These are phyloP conservation scores for Plasmodium fragile DNA, from an alignment of 169 alveolate species.

Conservation along the genomic window DNA sequence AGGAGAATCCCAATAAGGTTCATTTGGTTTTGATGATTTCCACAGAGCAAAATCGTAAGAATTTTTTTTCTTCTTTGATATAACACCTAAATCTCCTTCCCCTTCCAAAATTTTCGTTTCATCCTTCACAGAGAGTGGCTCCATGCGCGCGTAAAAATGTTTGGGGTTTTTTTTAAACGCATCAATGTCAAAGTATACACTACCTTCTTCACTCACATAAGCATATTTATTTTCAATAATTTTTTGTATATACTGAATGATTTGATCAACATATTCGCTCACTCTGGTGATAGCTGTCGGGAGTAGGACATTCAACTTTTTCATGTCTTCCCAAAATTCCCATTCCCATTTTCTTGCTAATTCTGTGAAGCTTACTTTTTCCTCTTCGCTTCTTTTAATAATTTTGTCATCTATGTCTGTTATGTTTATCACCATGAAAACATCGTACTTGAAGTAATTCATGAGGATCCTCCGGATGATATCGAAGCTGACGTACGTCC, in stretches of 20 bases:
- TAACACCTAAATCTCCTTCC: slow-evolving; percentile 93
- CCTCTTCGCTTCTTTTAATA: slow-evolving; percentile 87
- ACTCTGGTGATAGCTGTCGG: slow-evolving; percentile 97
- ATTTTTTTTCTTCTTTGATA: slow-evolving; percentile 92
- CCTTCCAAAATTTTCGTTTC: slow-evolving; percentile 91
- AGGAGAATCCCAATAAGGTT: slow-evolving; percentile 98
- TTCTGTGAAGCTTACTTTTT: slow-evolving; percentile 84
- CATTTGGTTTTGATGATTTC: slow-evolving; percentile 97
- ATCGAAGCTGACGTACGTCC: slow-evolving; percentile 97
- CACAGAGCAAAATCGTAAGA: slow-evolving; percentile 98
- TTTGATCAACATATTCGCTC: slow-evolving; percentile 96
- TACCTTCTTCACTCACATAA: slow-evolving; percentile 95
- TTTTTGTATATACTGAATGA: slow-evolving; percentile 91
- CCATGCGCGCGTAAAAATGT: slow-evolving; percentile 95
- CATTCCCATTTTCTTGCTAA: slow-evolving; percentile 94
- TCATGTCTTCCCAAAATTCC: slow-evolving; percentile 93
- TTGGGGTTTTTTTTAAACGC: slow-evolving; percentile 88
- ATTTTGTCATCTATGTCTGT: slow-evolving; percentile 99
- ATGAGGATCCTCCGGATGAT: slow-evolving; percentile 94
- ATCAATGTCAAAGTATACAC: slow-evolving; percentile 96
- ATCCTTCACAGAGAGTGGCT: slow-evolving; percentile 91
- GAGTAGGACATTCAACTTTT: slow-evolving; percentile 91
- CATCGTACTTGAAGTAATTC: slow-evolving; percentile 96
- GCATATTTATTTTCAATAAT: slow-evolving; percentile 95
- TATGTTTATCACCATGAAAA: slow-evolving; percentile 96